Conservation (phyloP, 441 rosid species). For the Adansonia grandidieri region DNA sequence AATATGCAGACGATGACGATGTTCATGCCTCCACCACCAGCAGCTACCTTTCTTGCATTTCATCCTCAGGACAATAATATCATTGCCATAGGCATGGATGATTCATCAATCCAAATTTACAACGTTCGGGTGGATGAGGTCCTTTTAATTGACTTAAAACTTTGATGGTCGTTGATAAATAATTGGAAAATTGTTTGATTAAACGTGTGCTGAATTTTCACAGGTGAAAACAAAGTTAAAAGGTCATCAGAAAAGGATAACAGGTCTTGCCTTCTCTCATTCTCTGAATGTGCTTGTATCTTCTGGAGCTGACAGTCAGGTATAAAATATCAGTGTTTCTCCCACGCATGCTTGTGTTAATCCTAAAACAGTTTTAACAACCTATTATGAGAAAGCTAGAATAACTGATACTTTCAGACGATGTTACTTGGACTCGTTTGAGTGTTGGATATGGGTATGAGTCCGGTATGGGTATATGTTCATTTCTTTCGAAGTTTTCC, state of each 20-base stretch:
- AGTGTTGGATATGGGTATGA: too few relatives aligned
- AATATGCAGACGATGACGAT: constrained; percentile 75
- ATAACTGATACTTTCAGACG: background rate
- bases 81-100: constrained; percentile 85
- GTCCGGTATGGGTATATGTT: too few relatives aligned
- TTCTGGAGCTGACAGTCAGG: constrained; percentile 88
- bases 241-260: constrained; percentile 80
- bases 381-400: constrained; percentile 10
- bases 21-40: constrained; percentile 85
- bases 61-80: constrained; percentile 87
- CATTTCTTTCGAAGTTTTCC: too few relatives aligned
- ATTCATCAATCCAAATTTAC: constrained; percentile 72
- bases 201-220: constrained; percentile 15
- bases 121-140: constrained; percentile 86
- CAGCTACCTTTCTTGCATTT: constrained; percentile 79
- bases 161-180: constrained; percentile 21
- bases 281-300: constrained; percentile 64
- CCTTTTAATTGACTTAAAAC: constrained; percentile 18
- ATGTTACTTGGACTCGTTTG: too few relatives aligned
- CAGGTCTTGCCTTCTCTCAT: constrained; percentile 83
- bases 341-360: background rate
- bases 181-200: constrained; percentile 16
- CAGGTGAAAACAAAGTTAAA: constrained; percentile 77
- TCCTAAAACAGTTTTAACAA: background rate
- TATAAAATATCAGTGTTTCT: constrained; percentile 29